phyloP scores from a whole-genome alignment of 176 grass and related monocot genomes.

The Aegilops bicornis region DNA sequence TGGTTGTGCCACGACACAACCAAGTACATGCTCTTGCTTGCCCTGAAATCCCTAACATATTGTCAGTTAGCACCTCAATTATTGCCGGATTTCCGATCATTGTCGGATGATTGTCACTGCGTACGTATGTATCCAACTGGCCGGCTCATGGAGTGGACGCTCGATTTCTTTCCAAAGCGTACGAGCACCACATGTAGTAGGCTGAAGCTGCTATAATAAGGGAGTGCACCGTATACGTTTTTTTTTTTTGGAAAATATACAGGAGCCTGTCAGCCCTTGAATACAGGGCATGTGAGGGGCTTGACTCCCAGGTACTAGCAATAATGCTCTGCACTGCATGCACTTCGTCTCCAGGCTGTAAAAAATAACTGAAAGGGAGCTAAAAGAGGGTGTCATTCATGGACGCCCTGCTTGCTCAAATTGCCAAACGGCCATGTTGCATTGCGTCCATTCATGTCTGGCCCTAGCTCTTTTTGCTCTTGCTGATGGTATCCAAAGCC shows the following conservation, averaged over 20 bases:
- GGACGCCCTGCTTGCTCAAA: conserved; percentile 19
- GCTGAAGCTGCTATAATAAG: neutral
- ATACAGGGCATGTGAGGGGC: conserved; percentile 37
- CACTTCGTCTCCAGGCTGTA: conserved; percentile 34
- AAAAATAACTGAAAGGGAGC: conserved; percentile 28
- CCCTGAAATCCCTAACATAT: neutral
- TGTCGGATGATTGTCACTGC: neutral
- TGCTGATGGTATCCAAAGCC: neutral
- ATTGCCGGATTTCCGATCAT: neutral
- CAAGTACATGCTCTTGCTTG: neutral
- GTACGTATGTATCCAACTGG: neutral
- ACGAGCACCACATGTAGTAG: neutral
- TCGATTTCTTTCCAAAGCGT: neutral
- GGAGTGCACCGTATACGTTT: neutral
- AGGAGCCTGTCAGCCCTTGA: neutral
- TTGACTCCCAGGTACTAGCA: conserved; percentile 20
- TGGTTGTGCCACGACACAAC: neutral
- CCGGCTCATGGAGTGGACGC: neutral
- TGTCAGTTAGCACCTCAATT: neutral
- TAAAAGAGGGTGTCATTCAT: neutral
- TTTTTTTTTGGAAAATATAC: neutral
- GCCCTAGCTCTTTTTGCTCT: conserved; percentile 1
- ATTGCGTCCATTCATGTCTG: neutral
- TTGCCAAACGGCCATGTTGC: conserved; percentile 34
- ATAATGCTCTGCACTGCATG: neutral